Conservation (phyloP, 169 alveolate genomes). For the Eimeria maxima region DNA sequence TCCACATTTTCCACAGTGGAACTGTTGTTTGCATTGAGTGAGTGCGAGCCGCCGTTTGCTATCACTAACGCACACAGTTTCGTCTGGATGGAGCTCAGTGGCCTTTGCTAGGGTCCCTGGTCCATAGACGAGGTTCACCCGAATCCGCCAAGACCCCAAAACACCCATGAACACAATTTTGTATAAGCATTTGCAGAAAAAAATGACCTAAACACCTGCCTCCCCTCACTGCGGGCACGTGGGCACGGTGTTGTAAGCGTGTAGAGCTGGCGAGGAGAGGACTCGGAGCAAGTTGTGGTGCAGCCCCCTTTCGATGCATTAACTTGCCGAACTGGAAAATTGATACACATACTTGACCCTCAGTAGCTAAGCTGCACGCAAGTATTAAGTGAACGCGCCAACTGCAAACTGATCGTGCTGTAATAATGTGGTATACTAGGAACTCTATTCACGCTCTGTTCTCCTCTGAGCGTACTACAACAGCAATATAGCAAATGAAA, state of each 20-base stretch:
- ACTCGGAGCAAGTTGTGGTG: background rate
- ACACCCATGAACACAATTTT: background rate
- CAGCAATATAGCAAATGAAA: background rate
- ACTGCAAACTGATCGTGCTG: background rate
- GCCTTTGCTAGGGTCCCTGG: too few species aligned
- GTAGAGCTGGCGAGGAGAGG: background rate
- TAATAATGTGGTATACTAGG: background rate
- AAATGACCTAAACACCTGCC: background rate
- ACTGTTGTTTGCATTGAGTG: background rate
- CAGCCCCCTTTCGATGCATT: background rate
- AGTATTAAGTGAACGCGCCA: background rate
- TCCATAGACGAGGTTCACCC: too few species aligned
- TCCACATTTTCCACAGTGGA: background rate
- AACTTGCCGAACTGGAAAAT: background rate
- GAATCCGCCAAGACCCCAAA: too few species aligned
- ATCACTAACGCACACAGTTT: too few species aligned
- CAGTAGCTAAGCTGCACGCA: background rate
- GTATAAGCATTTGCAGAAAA: background rate
- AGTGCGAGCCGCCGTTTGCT: too few species aligned
- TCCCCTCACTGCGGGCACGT: background rate
- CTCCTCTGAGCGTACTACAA: background rate
- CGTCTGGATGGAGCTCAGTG: too few species aligned
- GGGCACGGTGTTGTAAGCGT: background rate
- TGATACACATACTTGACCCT: background rate
- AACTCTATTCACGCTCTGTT: background rate